These are phyloP conservation scores for Populus tremula DNA, from an alignment of 345 rosid species.

Conservation along the genomic window DNA sequence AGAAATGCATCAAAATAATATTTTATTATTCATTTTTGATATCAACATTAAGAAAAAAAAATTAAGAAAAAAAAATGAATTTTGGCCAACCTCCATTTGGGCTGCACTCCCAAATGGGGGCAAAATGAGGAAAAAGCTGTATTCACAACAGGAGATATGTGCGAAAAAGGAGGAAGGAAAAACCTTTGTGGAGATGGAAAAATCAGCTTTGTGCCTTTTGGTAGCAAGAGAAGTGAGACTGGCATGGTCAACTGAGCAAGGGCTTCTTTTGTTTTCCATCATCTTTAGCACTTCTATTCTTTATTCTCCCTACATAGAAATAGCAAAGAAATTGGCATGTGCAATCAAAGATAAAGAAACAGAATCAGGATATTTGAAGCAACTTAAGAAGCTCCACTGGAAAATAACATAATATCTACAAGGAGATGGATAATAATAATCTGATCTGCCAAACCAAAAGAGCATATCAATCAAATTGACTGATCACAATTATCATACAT, in stretches of 20 bases:
- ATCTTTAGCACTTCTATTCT: slow-evolving; percentile 43
- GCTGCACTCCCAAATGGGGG: too few relatives aligned
- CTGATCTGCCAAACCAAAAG: background rate
- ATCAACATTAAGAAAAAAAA: too few relatives aligned
- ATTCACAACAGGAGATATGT: background rate
- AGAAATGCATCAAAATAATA: too few relatives aligned
- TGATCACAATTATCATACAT: background rate
- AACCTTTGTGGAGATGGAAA: slow-evolving; percentile 78
- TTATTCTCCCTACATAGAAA: slow-evolving; percentile 38
- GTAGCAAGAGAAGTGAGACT: slow-evolving; percentile 48
- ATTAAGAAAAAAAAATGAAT: too few relatives aligned
- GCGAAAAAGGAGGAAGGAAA: background rate
- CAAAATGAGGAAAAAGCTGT: background rate
- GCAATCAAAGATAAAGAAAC: slow-evolving; percentile 6
- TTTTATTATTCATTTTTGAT: too few relatives aligned
- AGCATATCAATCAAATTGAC: background rate
- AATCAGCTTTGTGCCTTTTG: slow-evolving; percentile 74
- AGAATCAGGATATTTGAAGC: slow-evolving; percentile 8
- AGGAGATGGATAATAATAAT: background rate
- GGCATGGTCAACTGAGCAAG: slow-evolving; percentile 63
- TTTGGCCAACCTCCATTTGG: too few relatives aligned
- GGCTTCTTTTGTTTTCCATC: slow-evolving; percentile 77
- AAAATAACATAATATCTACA: slow-evolving; percentile 7
- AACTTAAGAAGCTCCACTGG: background rate
- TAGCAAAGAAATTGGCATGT: slow-evolving; percentile 8